Conservation (phyloP, 352 stramenopile genomes). For the Pythium phragmiticola region DNA sequence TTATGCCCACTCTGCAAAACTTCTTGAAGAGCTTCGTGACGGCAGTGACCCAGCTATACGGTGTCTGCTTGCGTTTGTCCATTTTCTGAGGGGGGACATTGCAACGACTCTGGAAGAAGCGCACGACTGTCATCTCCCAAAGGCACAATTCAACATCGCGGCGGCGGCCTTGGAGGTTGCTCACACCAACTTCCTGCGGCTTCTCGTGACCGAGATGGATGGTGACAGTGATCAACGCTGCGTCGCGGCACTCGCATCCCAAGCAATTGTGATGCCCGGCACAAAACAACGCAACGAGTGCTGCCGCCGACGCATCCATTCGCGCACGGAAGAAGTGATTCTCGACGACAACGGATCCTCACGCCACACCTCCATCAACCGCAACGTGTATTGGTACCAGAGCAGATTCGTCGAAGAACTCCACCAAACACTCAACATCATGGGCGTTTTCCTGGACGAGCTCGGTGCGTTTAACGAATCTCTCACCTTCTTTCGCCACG, state of each 20-base stretch:
- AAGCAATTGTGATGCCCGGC: background rate
- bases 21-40: background rate
- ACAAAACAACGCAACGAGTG: background rate
- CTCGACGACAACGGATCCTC: background rate
- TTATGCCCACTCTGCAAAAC: conserved; percentile 7
- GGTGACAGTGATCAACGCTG: background rate
- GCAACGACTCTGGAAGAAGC: background rate
- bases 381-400: conserved; percentile 27
- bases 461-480: conserved; percentile 48
- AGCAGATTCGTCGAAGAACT: conserved; percentile 46
- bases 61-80: conserved; percentile 13
- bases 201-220: conserved; percentile 3
- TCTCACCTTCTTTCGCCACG: conserved; percentile 39
- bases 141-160: conserved; percentile 13
- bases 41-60: background rate
- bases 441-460: conserved; percentile 70
- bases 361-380: background rate
- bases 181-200: conserved; percentile 13
- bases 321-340: background rate
- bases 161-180: conserved; percentile 5
- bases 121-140: background rate
- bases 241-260: background rate
- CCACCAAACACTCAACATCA: conserved; percentile 44
- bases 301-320: conserved; percentile 15
- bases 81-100: conserved; percentile 13